These are phyloP conservation scores for Mycena capillaripes DNA, from an alignment of 768 basidiomycete genomes.

Conservation along the genomic window DNA sequence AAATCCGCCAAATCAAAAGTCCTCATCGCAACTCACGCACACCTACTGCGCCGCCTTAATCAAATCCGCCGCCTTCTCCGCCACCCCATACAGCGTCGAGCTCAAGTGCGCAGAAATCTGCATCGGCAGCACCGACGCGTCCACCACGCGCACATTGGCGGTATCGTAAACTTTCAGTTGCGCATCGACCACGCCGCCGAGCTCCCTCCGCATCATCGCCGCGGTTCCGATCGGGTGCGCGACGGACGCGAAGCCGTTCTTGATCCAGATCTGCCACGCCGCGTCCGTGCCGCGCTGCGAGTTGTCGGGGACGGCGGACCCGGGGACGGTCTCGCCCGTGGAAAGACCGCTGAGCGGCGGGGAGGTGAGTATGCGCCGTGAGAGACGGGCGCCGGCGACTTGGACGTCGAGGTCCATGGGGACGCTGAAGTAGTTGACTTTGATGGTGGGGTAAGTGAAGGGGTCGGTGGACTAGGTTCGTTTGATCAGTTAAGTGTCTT, in stretches of 20 bases:
- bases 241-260: conserved; percentile 57
- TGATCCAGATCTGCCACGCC: conserved; percentile 63
- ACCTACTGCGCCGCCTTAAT: conserved; percentile 56
- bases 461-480: conserved; percentile 58
- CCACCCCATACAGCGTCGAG: conserved; percentile 66
- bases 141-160: conserved; percentile 65
- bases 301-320: conserved; percentile 57
- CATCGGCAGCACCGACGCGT: conserved; percentile 63
- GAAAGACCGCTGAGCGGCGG: conserved; percentile 57
- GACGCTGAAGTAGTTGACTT: conserved; percentile 65
- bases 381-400: conserved; percentile 60
- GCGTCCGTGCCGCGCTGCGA: conserved; percentile 58
- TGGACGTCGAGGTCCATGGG: conserved; percentile 65
- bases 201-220: conserved; percentile 55
- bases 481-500: neutral
- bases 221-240: conserved; percentile 65
- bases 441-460: conserved; percentile 61
- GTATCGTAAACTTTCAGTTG: conserved; percentile 63
- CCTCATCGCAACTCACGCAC: no score
- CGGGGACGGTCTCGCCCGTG: conserved; percentile 61
- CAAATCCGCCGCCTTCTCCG: conserved; percentile 67
- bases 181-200: conserved; percentile 62
- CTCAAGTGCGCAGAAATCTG: conserved; percentile 63
- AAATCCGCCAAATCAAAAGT: no score
- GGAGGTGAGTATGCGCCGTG: conserved; percentile 56